phyloP scores from a whole-genome alignment of 2,329 filamentous ascomycete species.

The Nemania serpens region DNA sequence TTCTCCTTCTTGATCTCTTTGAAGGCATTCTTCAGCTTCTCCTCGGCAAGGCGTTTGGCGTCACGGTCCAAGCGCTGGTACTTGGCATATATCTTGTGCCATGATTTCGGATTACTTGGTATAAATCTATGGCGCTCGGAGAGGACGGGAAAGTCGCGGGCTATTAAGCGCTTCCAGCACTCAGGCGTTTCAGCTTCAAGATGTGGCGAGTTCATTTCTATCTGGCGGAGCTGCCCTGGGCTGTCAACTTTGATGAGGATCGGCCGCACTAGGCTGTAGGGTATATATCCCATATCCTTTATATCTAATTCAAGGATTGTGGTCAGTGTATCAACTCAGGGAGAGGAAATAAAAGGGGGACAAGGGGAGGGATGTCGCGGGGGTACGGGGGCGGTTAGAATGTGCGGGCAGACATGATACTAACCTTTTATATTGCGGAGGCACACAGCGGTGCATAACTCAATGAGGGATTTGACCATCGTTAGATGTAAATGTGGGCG shows the following conservation, averaged over 20 bases:
- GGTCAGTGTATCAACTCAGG: slow-evolving; percentile 19
- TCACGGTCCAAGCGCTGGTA: slow-evolving; percentile 65
- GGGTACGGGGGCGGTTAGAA: not conserved
- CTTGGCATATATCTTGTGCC: slow-evolving; percentile 77
- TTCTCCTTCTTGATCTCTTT: slow-evolving; percentile 62
- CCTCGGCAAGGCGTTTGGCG: slow-evolving; percentile 61
- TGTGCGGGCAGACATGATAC: slow-evolving; percentile 11
- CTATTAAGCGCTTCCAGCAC: slow-evolving; percentile 80
- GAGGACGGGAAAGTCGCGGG: slow-evolving; percentile 73
- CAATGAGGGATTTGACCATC: slow-evolving; percentile 54
- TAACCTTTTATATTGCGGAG: slow-evolving; percentile 55
- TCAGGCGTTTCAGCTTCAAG: slow-evolving; percentile 71
- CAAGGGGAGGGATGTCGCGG: not conserved
- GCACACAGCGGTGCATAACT: slow-evolving; percentile 56
- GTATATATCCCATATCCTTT: slow-evolving; percentile 71
- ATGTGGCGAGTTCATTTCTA: slow-evolving; percentile 79
- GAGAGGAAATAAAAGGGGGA: not conserved
- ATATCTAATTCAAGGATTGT: slow-evolving; percentile 48
- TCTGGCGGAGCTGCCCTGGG: slow-evolving; percentile 72
- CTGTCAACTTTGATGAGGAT: slow-evolving; percentile 74
- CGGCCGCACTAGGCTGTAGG: slow-evolving; percentile 66
- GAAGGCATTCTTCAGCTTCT: slow-evolving; percentile 60
- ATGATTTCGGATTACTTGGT: slow-evolving; percentile 69
- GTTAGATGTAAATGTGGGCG: not conserved
- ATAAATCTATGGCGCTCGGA: slow-evolving; percentile 63